phyloP scores from a whole-genome alignment of 1,139 yeast genomes.

The Arxiozyma telluris region DNA sequence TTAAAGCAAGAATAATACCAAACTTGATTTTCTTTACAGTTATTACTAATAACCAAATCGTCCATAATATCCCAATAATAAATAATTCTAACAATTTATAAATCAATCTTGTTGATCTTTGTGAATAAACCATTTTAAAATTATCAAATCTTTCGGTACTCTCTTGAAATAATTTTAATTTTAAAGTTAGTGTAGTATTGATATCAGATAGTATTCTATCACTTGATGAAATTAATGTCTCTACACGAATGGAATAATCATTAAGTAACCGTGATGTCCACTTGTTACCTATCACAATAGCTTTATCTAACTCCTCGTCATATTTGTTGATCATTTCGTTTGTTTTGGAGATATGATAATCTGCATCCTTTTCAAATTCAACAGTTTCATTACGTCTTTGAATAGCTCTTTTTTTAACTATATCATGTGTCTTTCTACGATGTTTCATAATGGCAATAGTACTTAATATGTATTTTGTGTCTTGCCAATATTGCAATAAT shows the following conservation, averaged over 20 bases:
- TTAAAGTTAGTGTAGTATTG: constrained; percentile 68
- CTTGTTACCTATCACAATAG: constrained; percentile 19
- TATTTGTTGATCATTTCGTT: constrained; percentile 15
- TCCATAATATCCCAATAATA: constrained; percentile 59
- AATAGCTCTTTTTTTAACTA: constrained; percentile 18
- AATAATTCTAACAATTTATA: constrained; percentile 42
- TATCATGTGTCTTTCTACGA: constrained; percentile 21
- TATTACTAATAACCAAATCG: constrained; percentile 62
- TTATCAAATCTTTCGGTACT: constrained; percentile 49
- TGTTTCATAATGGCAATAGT: constrained; percentile 22
- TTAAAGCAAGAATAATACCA: constrained; percentile 33
- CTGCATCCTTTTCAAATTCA: constrained; percentile 10
- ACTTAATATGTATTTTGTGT: constrained; percentile 19
- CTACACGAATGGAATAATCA: constrained; percentile 33
- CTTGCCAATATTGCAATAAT: constrained; percentile 21
- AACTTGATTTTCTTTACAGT: constrained; percentile 38
- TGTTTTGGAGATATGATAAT: constrained; percentile 14
- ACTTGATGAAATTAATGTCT: constrained; percentile 56
- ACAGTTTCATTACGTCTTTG: constrained; percentile 12
- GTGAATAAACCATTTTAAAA: constrained; percentile 27
- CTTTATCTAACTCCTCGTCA: constrained; percentile 19
- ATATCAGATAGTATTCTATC: constrained; percentile 77
- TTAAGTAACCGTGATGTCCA: constrained; percentile 27
- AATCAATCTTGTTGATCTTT: constrained; percentile 32
- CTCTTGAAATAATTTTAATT: constrained; percentile 62